Conservation (phyloP, 441 rosid genomes). For the Heliophila coronopifolia region DNA sequence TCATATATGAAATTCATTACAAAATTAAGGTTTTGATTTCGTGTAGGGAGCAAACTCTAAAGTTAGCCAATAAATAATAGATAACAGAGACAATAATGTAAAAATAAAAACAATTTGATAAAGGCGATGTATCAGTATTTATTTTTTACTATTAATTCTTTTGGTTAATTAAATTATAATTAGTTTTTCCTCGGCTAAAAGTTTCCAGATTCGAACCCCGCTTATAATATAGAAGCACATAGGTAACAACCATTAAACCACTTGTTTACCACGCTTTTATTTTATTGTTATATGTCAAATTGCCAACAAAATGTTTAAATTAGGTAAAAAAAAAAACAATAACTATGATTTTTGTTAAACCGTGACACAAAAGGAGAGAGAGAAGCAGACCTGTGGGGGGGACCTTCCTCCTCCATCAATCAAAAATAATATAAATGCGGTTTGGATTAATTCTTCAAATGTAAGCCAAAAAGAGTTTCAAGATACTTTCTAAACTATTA, state of each 20-base stretch:
- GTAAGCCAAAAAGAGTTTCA: neutral
- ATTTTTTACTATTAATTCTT: too few relatives aligned
- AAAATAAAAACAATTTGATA: neutral
- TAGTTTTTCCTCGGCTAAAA: too few relatives aligned
- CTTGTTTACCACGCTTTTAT: too few relatives aligned
- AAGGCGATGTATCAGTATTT: neutral
- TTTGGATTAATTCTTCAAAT: constrained; percentile 3
- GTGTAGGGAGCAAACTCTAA: constrained; percentile 13
- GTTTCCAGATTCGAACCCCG: too few relatives aligned
- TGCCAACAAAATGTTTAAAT: neutral
- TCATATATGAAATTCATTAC: neutral
- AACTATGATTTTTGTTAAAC: neutral
- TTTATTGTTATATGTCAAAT: too few relatives aligned
- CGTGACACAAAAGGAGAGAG: constrained; percentile 22
- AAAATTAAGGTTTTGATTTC: neutral
- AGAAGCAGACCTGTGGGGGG: constrained; percentile 24
- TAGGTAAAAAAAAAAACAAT: neutral
- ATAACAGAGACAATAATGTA: neutral
- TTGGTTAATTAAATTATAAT: too few relatives aligned
- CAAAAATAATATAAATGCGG: constrained; percentile 23
- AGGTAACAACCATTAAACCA: too few relatives aligned
- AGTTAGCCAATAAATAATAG: neutral
- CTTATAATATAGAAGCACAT: neutral
- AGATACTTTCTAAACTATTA: neutral
- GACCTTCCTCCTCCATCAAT: constrained; percentile 25